Percentiles rank a stretch among this genome's conserved stretches.
Evolutionary conservation across 352 stramenopile genomes (phyloP).

Genomic region (Aphanomyces euteiches): DNA sequence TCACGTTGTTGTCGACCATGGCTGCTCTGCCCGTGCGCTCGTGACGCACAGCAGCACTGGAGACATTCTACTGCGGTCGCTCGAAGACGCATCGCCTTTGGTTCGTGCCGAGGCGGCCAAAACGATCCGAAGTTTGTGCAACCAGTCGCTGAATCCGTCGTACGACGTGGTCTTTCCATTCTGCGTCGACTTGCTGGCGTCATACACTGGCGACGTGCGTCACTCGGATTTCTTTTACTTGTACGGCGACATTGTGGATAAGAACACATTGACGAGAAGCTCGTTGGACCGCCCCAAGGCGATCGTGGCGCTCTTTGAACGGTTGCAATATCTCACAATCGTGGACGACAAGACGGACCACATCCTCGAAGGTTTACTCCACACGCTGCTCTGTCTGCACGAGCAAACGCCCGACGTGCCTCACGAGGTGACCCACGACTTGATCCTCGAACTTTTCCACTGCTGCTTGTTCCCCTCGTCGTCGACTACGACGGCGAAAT

Average conservation of each 20-base stretch:
- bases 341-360: neutral
- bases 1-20: neutral
- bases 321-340: slow-evolving; percentile 1
- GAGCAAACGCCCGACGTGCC: neutral
- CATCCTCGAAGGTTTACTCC: slow-evolving; percentile 19
- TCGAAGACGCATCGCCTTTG: slow-evolving; percentile 4
- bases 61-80: neutral
- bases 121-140: slow-evolving; percentile 1
- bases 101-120: slow-evolving; percentile 1
- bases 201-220: neutral
- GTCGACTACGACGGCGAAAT: slow-evolving; percentile 49
- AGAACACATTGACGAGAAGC: neutral
- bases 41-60: neutral
- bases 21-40: neutral
- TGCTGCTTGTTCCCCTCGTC: slow-evolving; percentile 64
- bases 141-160: slow-evolving; percentile 3
- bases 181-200: neutral
- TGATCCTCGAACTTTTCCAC: slow-evolving; percentile 68
- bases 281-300: neutral
- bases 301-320: neutral
- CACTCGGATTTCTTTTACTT: slow-evolving; percentile 22
- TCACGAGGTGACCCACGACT: slow-evolving; percentile 27
- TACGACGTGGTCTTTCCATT: neutral
- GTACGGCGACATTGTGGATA: slow-evolving; percentile 25
- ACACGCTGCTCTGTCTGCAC: slow-evolving; percentile 16